Evolutionary conservation across 2,329 filamentous ascomycete genomes (phyloP).

Genomic region (Hypoxylon sp.): DNA sequence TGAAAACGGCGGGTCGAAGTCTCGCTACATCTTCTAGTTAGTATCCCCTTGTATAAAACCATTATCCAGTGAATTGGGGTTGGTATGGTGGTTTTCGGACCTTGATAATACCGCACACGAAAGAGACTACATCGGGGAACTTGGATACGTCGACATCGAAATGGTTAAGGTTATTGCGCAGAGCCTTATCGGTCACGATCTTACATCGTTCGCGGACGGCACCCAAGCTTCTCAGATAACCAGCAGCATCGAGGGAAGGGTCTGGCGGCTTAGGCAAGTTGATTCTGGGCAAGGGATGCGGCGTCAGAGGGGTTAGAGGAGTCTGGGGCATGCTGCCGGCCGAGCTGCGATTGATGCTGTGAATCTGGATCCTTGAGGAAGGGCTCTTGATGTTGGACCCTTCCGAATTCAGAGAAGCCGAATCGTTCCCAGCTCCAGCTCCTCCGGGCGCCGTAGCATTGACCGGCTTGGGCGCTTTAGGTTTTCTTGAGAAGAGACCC

Average conservation of each 20-base stretch:
- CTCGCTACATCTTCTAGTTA: conserved; percentile 48
- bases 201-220: conserved; percentile 85
- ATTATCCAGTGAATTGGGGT: not conserved
- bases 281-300: conserved; percentile 74
- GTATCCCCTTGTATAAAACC: conserved; percentile 4
- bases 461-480: conserved; percentile 66
- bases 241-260: conserved; percentile 87
- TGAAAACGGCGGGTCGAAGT: conserved; percentile 56
- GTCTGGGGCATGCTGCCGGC: conserved; percentile 65
- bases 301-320: conserved; percentile 68
- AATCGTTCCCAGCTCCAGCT: conserved; percentile 55
- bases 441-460: conserved; percentile 59
- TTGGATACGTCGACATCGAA: conserved; percentile 91
- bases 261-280: conserved; percentile 89
- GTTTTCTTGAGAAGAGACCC: conserved; percentile 71
- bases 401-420: conserved; percentile 67
- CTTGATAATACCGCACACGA: conserved; percentile 96
- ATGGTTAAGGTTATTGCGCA: conserved; percentile 83
- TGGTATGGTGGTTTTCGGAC: conserved; percentile 60
- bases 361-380: conserved; percentile 52
- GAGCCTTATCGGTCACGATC: conserved; percentile 82
- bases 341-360: conserved; percentile 64
- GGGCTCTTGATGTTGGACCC: conserved; percentile 64
- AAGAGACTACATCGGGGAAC: conserved; percentile 85
- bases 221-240: conserved; percentile 90